Evolutionary conservation across 768 basidiomycete genomes (phyloP).

Genomic region (Amanita brunnescens): DNA sequence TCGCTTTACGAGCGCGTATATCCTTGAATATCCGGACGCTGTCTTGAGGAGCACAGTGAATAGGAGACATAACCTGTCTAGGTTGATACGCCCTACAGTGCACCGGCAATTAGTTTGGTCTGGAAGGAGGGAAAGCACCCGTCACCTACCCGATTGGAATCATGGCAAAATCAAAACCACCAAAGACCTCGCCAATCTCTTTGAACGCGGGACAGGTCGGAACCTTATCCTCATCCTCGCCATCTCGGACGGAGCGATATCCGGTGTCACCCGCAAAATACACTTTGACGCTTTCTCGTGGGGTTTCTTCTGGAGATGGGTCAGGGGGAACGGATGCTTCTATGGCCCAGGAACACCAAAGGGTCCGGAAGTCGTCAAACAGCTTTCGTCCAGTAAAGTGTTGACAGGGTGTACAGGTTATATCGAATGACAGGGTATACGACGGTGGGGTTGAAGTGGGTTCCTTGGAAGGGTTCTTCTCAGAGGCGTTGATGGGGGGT

Average conservation of each 20-base stretch:
- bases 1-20: conserved; percentile 44
- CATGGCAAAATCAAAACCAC: conserved; percentile 58
- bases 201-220: conserved; percentile 66
- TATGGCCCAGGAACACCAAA: conserved; percentile 64
- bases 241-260: conserved; percentile 38
- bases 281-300: conserved; percentile 22
- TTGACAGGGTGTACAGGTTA: conserved; percentile 58
- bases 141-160: conserved; percentile 56
- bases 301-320: neutral
- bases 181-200: conserved; percentile 56
- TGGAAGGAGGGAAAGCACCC: conserved; percentile 13
- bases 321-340: conserved; percentile 17
- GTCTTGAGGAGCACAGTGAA: conserved; percentile 62
- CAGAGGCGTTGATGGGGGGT: neutral
- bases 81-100: conserved; percentile 48
- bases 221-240: conserved; percentile 40
- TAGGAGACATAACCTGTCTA: conserved; percentile 43
- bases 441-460: no score
- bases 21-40: conserved; percentile 62
- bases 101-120: neutral
- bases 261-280: conserved; percentile 71
- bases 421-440: conserved; percentile 24
- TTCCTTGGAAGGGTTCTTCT: neutral
- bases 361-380: conserved; percentile 43
- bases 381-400: conserved; percentile 47